Evolutionary conservation across 257 asterid genomes (phyloP), one percentile per base, ranked within the genome.

Genomic region (Plantago major): DNA sequence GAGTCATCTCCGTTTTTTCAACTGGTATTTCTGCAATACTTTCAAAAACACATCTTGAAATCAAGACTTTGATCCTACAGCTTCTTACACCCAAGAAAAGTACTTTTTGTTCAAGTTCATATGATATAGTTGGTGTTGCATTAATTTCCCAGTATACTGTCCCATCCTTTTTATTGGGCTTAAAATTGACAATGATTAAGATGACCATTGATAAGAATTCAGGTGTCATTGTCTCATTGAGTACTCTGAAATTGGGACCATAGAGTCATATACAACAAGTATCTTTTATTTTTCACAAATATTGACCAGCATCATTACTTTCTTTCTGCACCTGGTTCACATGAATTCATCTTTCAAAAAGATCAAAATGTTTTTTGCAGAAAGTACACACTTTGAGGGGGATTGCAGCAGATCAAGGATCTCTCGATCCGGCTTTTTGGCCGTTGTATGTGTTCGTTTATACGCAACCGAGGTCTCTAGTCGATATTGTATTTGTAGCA

Each of bases 161-260:
- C 13, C 50, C 13, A 30, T 55, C 17, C 65, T 22, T 43, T 33
- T 44, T 10, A 47, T 22, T 60, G 37, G 53, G 42, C 54, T 47
- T 15, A 22, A 60, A 45, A 45, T 6, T 59, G 38, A 33, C 9
- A 55, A 55, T 55, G 16, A 37, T 22, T 2, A 11, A 16, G 33
- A 58, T 40, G 49, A 52, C 26, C 0, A 52, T n/a, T 8, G 42
- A 53, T 19, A 15, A 53, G 58, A 19, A 15, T 53, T 42, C 10
- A 58, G 50, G 15, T 58, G 52, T 59, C 64, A 59, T 3, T 59
- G 15, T 60, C 53, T 60, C 65, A 45, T 42, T 11, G 16, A 47
- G 65, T 43, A 46, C 65, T 43, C 65, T 43, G 12, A 12, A 45
- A 11, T 33, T 6, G 19, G 53, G 53, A 45, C 38, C 50, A 60